phyloP scores from a whole-genome alignment of 2,329 filamentous ascomycete genomes.

The Fusarium algeriense region DNA sequence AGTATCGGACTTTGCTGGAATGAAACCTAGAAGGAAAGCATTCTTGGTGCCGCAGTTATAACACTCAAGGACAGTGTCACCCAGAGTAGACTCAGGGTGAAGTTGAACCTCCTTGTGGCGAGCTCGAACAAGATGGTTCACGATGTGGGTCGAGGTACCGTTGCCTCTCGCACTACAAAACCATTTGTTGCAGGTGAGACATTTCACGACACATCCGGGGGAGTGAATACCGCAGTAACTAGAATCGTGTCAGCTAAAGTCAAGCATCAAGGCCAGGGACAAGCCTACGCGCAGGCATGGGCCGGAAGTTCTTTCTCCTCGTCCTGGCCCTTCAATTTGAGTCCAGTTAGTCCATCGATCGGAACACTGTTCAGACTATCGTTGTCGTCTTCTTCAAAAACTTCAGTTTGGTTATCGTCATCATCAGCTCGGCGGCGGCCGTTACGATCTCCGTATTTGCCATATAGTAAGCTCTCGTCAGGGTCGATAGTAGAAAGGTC shows the following conservation, averaged over 20 bases:
- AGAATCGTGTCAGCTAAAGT: conserved; percentile 45
- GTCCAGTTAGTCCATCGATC: conserved; percentile 78
- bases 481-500: conserved; percentile 76
- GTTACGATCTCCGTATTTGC: conserved; percentile 71
- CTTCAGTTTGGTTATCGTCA: conserved; percentile 89
- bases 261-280: conserved; percentile 11
- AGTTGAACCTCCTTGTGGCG: conserved; percentile 99
- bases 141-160: conserved; percentile 95
- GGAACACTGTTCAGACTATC: conserved; percentile 83
- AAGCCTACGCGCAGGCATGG: conserved; percentile 93
- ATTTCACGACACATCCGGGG: conserved; percentile 94
- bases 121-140: conserved; percentile 96
- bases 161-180: conserved; percentile 98
- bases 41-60: conserved; percentile 99
- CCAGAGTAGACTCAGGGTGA: conserved; percentile 90
- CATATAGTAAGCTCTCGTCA: conserved; percentile 85
- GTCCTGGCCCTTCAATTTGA: conserved; percentile 69
- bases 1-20: conserved; percentile 97
- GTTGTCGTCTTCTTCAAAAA: conserved; percentile 84
- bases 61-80: conserved; percentile 96
- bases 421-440: conserved; percentile 82
- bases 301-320: conserved; percentile 92
- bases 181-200: conserved; percentile 95
- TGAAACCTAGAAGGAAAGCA: conserved; percentile 96
- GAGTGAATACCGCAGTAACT: conserved; percentile 99